Evolutionary conservation across 768 basidiomycete genomes (phyloP).

Genomic region (Serendipita sp.): DNA sequence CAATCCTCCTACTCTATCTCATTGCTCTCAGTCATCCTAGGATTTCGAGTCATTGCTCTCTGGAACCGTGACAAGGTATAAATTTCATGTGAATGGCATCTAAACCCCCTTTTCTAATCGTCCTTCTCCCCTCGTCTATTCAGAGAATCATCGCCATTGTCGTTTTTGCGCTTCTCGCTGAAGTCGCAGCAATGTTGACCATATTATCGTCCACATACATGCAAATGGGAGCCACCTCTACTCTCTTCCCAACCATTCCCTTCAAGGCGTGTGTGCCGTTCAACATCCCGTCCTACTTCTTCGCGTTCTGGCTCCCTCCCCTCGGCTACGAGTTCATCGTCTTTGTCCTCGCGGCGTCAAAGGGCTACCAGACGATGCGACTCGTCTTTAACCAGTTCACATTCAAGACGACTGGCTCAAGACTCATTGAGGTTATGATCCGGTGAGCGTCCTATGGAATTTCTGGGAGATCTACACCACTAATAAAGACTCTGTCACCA

Average conservation of each 20-base stretch:
- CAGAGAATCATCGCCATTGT: not conserved
- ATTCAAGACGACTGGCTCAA: not conserved
- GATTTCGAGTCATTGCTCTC: slow-evolving; percentile 1
- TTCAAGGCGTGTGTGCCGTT: not conserved
- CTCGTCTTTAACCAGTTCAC: not conserved
- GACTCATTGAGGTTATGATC: slow-evolving; percentile 2
- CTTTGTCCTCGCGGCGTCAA: not conserved
- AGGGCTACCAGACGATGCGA: not conserved
- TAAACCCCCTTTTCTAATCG: not conserved
- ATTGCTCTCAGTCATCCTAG: not conserved
- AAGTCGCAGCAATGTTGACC: not conserved
- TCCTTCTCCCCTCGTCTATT: not conserved
- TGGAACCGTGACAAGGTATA: slow-evolving; percentile 3
- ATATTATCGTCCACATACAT: not conserved
- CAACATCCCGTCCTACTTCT: not conserved
- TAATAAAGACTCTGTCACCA: not conserved
- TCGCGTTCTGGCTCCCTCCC: slow-evolving; percentile 1
- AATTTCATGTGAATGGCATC: not conserved
- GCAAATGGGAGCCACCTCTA: not conserved
- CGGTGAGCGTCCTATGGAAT: not conserved
- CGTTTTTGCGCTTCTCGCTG: not conserved
- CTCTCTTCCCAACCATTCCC: not conserved
- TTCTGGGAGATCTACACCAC: not conserved
- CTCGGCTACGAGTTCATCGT: slow-evolving; percentile 6
- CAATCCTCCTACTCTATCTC: not conserved